Base-by-base conservation (phyloP, 1,139 yeast species). In the Taiozyma sp. region DNA sequence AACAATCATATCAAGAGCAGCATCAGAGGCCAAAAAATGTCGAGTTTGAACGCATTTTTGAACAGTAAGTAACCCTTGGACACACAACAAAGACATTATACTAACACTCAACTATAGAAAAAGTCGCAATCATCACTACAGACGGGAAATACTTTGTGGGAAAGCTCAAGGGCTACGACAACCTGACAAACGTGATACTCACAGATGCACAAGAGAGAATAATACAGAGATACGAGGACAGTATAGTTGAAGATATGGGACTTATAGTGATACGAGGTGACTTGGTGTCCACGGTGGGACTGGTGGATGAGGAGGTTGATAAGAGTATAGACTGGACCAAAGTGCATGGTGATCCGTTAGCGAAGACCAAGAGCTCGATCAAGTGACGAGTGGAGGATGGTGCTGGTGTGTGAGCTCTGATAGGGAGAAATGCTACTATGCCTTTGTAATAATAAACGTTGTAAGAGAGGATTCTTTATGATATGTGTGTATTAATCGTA, bases 211-310 rank as follows among this genome's bases (percentile, higher is more conserved):
- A 75, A 37, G 93, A 87, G 62, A 65, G 81, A 35, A 59, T 70
- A 35, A 67, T 68, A 9, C 67, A 65, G 40, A 48, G 56, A 8
- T 56, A 75, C 26, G 78, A 72, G 6, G 76, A 78, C 0, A 73
- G 79, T 8, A 79, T 76, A 49, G 77, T 77, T 46, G 76, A 81
- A 43, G 77, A 75, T 30, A 63, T 85, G 51, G 96, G 95, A 0
- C 68, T 82, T 7, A 80, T 83, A 61, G 65, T 90, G 59, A 71
- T 90, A 58, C 77, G 97, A 61, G 97, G 98, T 0, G 95, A 88
- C 50, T 81, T 79, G 53, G 85, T 91, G 10, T 95, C 87, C 1
- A 76, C 89, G 46, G 75, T 88, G 49, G 97, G 96, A 7, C 75
- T 81, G 51, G 73, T 88, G 1, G 90, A 84, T 50, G 80, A 75